Base-by-base conservation (phyloP, 306 rosid genomes). In the Gleditsia sinensis region DNA sequence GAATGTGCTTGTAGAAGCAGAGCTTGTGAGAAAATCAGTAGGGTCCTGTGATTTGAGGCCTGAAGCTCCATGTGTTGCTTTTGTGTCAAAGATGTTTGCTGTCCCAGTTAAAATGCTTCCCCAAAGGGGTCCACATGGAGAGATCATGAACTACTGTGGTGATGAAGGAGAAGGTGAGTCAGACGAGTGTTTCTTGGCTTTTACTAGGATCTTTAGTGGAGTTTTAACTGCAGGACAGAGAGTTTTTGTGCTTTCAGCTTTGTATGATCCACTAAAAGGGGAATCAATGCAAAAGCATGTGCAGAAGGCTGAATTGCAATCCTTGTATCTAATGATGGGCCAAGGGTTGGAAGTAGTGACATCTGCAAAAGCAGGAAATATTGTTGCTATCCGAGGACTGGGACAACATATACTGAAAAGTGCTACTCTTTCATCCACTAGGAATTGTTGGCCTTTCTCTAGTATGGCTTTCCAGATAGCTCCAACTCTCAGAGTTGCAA, bases 41-140 rank as follows among this genome's bases (percentile, higher is more conserved):
- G 96, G 87, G 75, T 72, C 60, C 64, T 93, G 98, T 79, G 91
- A 93, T 82, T 80, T 82, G 3, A 84, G 89, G 51, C 76, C 78
- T 40, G 92, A 88, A 57, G 91, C 88, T 56, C 97, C 98, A 11
- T 91, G 89, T 81, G 92, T 89, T 45, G 93, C 85, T 27, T 91
- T 93, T 74, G 98, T 93, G 5, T 91, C 98, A 3, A 93, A 93
- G 68, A 93, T 93, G 98, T 91, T 91, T 84, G 96, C 98, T 13
- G 84, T 91, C 16, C 96, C 94, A 0, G n/a, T 80, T 34, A 93
- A 86, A 86, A 82, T 88, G 86, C 82, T 93, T 72, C 89, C 90
- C 7, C 81, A 80, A 36, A 71, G 78, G 61, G 89, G 75, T 9
- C 30, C 39, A 32, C 34, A 75, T 21, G 89, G 84, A 43, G 87